Evolutionary conservation across 164 flowering plant species (phyloP).

Genomic region (Liriodendron chinense): DNA sequence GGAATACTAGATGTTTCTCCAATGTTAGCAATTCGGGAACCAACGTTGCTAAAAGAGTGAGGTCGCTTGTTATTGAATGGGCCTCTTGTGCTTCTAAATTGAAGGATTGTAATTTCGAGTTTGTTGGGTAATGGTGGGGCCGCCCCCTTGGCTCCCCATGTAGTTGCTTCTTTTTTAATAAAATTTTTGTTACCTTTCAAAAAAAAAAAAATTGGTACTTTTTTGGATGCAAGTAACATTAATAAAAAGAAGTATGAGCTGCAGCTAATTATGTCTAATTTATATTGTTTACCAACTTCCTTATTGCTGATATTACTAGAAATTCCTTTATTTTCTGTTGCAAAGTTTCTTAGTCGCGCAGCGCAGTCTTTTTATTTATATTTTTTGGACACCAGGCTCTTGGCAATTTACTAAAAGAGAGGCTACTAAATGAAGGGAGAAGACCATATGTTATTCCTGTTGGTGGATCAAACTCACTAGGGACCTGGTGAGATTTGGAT

Average conservation of each 20-base stretch:
- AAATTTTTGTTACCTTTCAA: too few species aligned
- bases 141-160: too few species aligned
- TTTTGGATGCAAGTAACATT: too few species aligned
- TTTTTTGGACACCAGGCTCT: conserved; percentile 50
- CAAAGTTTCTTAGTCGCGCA: neutral
- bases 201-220: too few species aligned
- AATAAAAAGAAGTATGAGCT: neutral
- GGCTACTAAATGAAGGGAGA: conserved; percentile 74
- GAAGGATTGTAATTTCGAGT: too few species aligned
- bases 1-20: too few species aligned
- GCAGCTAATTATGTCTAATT: neutral
- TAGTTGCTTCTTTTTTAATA: too few species aligned
- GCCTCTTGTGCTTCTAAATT: too few species aligned
- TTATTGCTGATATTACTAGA: neutral
- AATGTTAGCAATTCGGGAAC: too few species aligned
- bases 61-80: too few species aligned
- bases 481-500: conserved; percentile 63
- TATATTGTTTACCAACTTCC: neutral
- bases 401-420: conserved; percentile 64
- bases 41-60: too few species aligned
- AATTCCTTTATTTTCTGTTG: conserved; percentile 1
- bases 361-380: neutral
- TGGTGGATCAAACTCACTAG: conserved; percentile 95
- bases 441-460: conserved; percentile 95
- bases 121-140: too few species aligned